Evolutionary conservation across 129 eudicot genomes (phyloP).

Genomic region (Flaveria brownii): DNA sequence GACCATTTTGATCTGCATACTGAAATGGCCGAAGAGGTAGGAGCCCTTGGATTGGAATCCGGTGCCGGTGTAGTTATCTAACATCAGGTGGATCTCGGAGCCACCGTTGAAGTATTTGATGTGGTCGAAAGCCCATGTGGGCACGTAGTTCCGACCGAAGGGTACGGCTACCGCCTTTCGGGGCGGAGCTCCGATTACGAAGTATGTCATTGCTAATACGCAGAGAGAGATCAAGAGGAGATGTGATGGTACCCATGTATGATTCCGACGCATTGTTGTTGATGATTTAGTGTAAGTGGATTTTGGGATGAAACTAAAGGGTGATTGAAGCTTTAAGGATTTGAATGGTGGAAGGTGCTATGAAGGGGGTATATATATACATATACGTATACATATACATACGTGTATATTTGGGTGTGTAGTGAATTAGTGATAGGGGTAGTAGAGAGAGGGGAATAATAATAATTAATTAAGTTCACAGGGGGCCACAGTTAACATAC

Average conservation of each 20-base stretch:
- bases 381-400: background rate
- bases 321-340: background rate
- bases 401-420: no score
- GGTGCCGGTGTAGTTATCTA: conserved; percentile 86
- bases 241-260: background rate
- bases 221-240: conserved; percentile 23
- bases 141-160: conserved; percentile 81
- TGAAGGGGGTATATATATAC: conserved; percentile 19
- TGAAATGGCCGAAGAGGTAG: conserved; percentile 83
- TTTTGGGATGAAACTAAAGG: background rate
- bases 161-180: conserved; percentile 63
- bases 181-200: conserved; percentile 54
- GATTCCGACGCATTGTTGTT: conserved; percentile 12
- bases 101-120: conserved; percentile 87
- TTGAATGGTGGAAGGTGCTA: conserved; percentile 1
- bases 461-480: conserved; percentile 22
- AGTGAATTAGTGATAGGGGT: background rate
- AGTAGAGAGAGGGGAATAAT: conserved; percentile 6
- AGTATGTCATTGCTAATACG: conserved; percentile 27
- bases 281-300: background rate
- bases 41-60: conserved; percentile 93
- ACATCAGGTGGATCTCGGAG: conserved; percentile 66
- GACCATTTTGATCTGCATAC: conserved; percentile 85
- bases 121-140: conserved; percentile 96
- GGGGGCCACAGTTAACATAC: conserved; percentile 25